Evolutionary conservation across 2,329 filamentous ascomycete species (phyloP), one percentile per base, ranked within the genome.

Genomic region (Hirsutella thompsonii): DNA sequence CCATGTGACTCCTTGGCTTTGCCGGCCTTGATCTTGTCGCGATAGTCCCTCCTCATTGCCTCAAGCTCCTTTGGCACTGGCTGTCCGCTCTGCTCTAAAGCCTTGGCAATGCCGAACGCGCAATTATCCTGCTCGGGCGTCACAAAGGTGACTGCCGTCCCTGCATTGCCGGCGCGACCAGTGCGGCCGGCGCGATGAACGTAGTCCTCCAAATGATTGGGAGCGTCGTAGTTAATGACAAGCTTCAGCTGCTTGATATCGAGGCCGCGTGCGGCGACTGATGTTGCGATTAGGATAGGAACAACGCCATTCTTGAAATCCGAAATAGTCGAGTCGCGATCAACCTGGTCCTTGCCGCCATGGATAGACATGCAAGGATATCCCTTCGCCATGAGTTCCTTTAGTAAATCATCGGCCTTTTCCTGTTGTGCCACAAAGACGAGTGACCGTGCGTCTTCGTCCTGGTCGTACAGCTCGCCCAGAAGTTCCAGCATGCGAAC

Each of bases 221-320:
- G 90, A 1, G 83, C 85, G 55, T 95, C 89, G 57, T 87, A 95
- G 62, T 96, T 96, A 63, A 98, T 81, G 41, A 98, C 92, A 26
- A 96, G 73, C 60, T 93, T 95, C 28, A 98, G 71, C 58, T 94
- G 87, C 63, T 95, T 94, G 36, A 98, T 90, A 58, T 98, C 92
- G 33, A 98, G 69, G 45, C 92, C 92, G 60, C 92, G 84, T 39
- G 92, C 92, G 32, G 92, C 92, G 44, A 98, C 87, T 10, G 90
- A 95, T 0, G 92, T 98, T 10, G 92, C 92, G 54, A 96, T 83
- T 55, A 98, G 70, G 42, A 98, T 83, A 0, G 89, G 89, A 37
- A 93, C 77, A 35, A 90, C 76, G 42, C 92, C 92, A 52, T 81
- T 83, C 63, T 94, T 96, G 71, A 95, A 95, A 57, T 95, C 88